A percentile compares a stretch with the other conserved stretches of the same genome.
Evolutionary conservation across 768 basidiomycete species (phyloP).

Genomic region (Lactarius deliciosus): DNA sequence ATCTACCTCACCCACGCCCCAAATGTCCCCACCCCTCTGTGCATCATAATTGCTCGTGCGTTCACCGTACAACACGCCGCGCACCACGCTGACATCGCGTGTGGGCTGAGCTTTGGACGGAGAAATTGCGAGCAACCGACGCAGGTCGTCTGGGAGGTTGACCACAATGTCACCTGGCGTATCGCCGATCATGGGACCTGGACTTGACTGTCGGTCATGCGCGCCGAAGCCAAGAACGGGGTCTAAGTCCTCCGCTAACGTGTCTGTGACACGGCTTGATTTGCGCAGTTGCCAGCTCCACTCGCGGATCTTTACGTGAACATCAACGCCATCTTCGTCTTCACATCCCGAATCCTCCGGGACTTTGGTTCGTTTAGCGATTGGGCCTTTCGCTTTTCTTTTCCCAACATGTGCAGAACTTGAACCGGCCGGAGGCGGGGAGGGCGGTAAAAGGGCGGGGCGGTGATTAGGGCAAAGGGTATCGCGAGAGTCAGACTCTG

Average conservation of each 20-base stretch:
- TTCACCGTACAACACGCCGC: conserved; percentile 58
- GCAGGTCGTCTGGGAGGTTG: conserved; percentile 65
- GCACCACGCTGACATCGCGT: conserved; percentile 45
- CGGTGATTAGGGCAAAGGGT: conserved; percentile 29
- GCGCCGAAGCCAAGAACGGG: conserved; percentile 20
- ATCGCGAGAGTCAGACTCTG: conserved; percentile 19
- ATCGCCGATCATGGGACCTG: conserved; percentile 34
- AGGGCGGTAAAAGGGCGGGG: conserved; percentile 56
- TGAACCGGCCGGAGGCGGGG: conserved; percentile 52
- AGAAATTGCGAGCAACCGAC: conserved; percentile 61
- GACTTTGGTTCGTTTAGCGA: conserved; percentile 54
- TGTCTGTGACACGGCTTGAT: conserved; percentile 10
- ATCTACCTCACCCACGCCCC: conserved; percentile 69
- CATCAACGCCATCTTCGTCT: conserved; percentile 32
- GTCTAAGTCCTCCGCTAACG: conserved; percentile 25
- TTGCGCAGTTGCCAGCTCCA: conserved; percentile 31
- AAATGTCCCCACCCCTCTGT: conserved; percentile 66
- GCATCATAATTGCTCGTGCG: conserved; percentile 59
- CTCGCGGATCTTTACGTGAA: conserved; percentile 35
- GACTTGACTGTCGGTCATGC: conserved; percentile 25
- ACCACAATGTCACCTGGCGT: conserved; percentile 47
- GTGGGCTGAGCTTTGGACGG: conserved; percentile 38
- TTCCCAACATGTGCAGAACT: conserved; percentile 36
- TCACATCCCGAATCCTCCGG: conserved; percentile 33
- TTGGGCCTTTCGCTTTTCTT: conserved; percentile 37